A percentile compares a stretch with the other conserved stretches of the same genome.
Evolutionary conservation across 2,329 filamentous ascomycete genomes (phyloP).

Genomic region (Lojkania enalia): DNA sequence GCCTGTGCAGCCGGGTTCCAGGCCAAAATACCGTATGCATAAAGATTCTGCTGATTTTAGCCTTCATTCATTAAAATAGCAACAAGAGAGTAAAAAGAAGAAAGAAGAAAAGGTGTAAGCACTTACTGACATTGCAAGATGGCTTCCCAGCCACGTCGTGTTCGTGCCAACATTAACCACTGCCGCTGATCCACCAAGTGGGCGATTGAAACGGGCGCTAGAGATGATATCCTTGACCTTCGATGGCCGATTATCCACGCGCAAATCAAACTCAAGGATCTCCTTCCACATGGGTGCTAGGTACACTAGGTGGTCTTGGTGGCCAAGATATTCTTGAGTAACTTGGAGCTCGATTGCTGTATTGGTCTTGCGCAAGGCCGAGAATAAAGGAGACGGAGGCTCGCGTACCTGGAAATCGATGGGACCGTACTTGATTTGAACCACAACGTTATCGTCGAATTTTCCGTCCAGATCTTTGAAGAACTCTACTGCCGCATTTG

Average conservation of each 20-base stretch:
- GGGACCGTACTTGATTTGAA: conserved; percentile 75
- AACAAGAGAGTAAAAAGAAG: background rate
- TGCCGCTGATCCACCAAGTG: conserved; percentile 64
- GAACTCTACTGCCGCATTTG: conserved; percentile 70
- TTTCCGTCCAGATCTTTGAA: conserved; percentile 66
- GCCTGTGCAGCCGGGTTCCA: conserved; percentile 63
- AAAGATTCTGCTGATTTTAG: conserved; percentile 60
- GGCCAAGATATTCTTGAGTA: conserved; percentile 71
- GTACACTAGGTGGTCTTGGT: conserved; percentile 71
- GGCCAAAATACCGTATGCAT: conserved; percentile 68
- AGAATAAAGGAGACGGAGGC: conserved; percentile 67
- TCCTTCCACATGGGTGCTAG: conserved; percentile 70
- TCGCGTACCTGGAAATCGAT: conserved; percentile 76
- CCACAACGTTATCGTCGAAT: conserved; percentile 71
- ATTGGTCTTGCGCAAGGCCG: conserved; percentile 52
- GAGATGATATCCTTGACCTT: conserved; percentile 63
- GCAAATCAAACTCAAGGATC: conserved; percentile 68
- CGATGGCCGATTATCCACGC: conserved; percentile 60
- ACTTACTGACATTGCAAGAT: conserved; percentile 62
- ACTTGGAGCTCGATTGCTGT: conserved; percentile 68
- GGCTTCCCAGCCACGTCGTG: conserved; percentile 69
- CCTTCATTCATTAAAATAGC: background rate
- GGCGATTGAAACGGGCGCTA: conserved; percentile 61
- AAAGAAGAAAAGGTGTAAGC: background rate
- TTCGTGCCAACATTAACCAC: conserved; percentile 70